These are phyloP conservation scores for Pichia scutulata DNA, from an alignment of 805 yeast genomes.

Conservation along the genomic window DNA sequence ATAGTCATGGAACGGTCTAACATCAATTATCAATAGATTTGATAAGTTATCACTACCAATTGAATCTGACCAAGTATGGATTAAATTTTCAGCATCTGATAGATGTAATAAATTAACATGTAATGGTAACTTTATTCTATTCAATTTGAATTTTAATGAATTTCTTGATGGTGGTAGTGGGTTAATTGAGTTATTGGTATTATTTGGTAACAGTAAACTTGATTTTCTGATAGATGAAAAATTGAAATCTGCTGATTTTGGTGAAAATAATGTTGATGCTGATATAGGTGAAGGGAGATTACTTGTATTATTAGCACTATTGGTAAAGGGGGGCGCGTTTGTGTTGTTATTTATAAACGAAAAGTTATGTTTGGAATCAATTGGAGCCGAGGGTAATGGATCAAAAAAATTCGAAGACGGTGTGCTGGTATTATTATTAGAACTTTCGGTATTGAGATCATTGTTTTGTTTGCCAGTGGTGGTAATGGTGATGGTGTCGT, in stretches of 20 bases:
- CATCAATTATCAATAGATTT: conserved; percentile 54
- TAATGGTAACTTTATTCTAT: conserved; percentile 16
- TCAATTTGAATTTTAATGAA: conserved; percentile 17
- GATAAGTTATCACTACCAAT: conserved; percentile 22
- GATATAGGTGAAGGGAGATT: not conserved
- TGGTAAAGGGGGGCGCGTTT: not conserved
- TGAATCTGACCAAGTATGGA: conserved; percentile 14
- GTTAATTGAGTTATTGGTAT: conserved; percentile 2
- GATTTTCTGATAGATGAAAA: not conserved
- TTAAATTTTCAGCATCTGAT: conserved; percentile 14
- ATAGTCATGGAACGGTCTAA: conserved; percentile 73
- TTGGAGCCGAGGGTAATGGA: conserved; percentile 4
- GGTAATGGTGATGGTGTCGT: not conserved
- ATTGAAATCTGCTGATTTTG: not conserved
- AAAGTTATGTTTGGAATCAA: conserved; percentile 6
- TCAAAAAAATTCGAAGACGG: not conserved
- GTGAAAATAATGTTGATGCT: not conserved
- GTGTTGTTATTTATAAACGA: not conserved
- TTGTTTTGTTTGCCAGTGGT: not conserved
- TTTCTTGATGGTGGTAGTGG: conserved; percentile 14
- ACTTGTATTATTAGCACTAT: not conserved
- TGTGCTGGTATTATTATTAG: not conserved
- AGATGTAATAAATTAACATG: conserved; percentile 17
- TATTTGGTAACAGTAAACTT: conserved; percentile 1
- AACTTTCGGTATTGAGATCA: not conserved